phyloP scores from a whole-genome alignment of 1,284 basidiomycete genomes.

The Tetrapyrgos nigripes region DNA sequence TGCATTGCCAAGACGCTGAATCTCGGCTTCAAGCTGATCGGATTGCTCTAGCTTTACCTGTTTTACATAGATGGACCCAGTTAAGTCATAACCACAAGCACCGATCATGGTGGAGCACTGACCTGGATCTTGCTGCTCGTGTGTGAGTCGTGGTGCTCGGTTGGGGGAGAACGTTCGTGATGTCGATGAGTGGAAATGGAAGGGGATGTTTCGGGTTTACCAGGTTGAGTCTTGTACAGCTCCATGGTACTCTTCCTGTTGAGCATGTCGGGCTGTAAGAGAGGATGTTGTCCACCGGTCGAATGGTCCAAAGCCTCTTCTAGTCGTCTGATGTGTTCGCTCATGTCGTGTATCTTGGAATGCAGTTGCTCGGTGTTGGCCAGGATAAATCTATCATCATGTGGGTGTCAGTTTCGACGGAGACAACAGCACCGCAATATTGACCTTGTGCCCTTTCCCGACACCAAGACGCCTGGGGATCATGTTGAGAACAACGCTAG shows the following conservation, averaged over 20 bases:
- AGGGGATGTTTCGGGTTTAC: constrained; percentile 14
- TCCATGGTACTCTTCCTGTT: constrained; percentile 72
- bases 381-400: constrained; percentile 60
- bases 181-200: background rate
- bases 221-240: constrained; percentile 52
- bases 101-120: background rate
- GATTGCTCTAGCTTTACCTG: constrained; percentile 14
- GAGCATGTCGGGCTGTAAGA: constrained; percentile 62
- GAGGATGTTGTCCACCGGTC: constrained; percentile 49
- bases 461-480: constrained; percentile 71
- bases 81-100: background rate
- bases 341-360: constrained; percentile 72
- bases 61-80: background rate
- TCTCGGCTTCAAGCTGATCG: constrained; percentile 41
- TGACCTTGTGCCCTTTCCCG: constrained; percentile 74
- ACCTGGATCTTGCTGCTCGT: background rate
- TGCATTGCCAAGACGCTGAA: constrained; percentile 43
- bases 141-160: background rate
- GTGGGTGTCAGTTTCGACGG: constrained; percentile 3
- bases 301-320: constrained; percentile 62
- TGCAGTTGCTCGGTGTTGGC: constrained; percentile 79
- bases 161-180: background rate
- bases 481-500: constrained; percentile 4
- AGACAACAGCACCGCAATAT: constrained; percentile 12
- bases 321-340: constrained; percentile 68